These are phyloP conservation scores for Schoenoplectus triqueter DNA, from an alignment of 202 grass and related monocot genomes.

Conservation along the genomic window DNA sequence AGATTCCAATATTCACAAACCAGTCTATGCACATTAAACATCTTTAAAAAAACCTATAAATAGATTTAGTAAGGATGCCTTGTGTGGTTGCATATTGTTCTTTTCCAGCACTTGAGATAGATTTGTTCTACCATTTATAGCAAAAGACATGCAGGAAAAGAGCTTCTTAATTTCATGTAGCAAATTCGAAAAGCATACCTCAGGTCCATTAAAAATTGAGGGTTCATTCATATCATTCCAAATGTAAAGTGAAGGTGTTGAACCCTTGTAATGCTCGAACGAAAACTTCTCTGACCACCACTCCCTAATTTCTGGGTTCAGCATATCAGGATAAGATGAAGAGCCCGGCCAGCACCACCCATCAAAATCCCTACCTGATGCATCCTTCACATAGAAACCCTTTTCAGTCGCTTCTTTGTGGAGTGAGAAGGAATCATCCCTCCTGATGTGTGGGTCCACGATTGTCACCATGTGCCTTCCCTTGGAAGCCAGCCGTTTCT, in stretches of 20 bases:
- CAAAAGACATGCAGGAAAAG: conserved; percentile 5
- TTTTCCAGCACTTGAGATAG: neutral
- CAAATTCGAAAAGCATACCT: conserved; percentile 55
- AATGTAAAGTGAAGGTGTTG: conserved; percentile 78
- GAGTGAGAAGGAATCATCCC: conserved; percentile 62
- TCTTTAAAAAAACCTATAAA: conserved; percentile 6
- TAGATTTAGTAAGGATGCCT: neutral
- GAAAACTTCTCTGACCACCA: conserved; percentile 96
- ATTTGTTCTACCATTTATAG: neutral
- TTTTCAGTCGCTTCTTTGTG: conserved; percentile 90
- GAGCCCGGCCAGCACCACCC: conserved; percentile 98
- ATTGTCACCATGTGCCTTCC: conserved; percentile 94
- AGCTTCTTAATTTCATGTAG: neutral
- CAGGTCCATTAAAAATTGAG: conserved; percentile 95
- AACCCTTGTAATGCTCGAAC: conserved; percentile 77
- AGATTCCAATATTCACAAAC: neutral
- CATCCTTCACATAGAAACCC: conserved; percentile 97
- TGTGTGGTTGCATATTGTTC: neutral
- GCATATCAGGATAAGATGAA: conserved; percentile 88
- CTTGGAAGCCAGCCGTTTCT: conserved; percentile 66
- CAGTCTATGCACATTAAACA: neutral
- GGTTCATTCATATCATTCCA: conserved; percentile 99
- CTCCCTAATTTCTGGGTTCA: conserved; percentile 88
- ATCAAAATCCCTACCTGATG: conserved; percentile 69
- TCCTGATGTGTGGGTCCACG: conserved; percentile 92